Evolutionary conservation across 805 yeast genomes (phyloP).

Genomic region (Kuraishia ogatae): DNA sequence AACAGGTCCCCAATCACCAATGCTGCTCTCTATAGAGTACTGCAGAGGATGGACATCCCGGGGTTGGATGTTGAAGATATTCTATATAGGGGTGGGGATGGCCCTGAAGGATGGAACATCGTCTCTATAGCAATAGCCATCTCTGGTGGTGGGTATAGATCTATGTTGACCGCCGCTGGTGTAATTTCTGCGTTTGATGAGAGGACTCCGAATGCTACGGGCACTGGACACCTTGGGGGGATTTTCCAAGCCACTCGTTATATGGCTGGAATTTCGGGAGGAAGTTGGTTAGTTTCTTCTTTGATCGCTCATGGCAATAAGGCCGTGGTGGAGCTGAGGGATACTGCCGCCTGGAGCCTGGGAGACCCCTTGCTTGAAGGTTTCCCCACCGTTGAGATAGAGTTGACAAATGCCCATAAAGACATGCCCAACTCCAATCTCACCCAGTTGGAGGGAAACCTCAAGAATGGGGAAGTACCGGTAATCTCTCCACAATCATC

Average conservation of each 20-base stretch:
- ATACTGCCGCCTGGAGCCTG: conserved; percentile 30
- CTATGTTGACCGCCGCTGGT: conserved; percentile 56
- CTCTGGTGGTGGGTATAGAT: conserved; percentile 49
- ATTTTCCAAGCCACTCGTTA: conserved; percentile 46
- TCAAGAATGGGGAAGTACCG: conserved; percentile 4
- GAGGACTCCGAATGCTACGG: conserved; percentile 27
- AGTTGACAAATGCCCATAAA: neutral
- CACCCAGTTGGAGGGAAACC: neutral
- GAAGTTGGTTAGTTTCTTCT: conserved; percentile 60
- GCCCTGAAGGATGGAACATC: conserved; percentile 3
- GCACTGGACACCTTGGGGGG: conserved; percentile 34
- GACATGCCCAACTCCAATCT: neutral
- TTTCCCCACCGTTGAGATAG: conserved; percentile 39
- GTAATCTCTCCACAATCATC: conserved; percentile 9
- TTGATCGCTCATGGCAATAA: conserved; percentile 29
- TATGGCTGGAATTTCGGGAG: conserved; percentile 63
- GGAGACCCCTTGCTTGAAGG: conserved; percentile 45
- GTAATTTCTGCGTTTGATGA: conserved; percentile 40
- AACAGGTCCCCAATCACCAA: neutral
- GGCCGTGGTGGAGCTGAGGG: conserved; percentile 17
- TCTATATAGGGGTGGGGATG: neutral
- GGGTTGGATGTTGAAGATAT: neutral
- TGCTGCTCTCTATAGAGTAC: neutral
- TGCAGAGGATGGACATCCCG: neutral
- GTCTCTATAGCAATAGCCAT: conserved; percentile 30